Conservation (phyloP, 306 rosid genomes). For the Casuarina cunninghamiana region DNA sequence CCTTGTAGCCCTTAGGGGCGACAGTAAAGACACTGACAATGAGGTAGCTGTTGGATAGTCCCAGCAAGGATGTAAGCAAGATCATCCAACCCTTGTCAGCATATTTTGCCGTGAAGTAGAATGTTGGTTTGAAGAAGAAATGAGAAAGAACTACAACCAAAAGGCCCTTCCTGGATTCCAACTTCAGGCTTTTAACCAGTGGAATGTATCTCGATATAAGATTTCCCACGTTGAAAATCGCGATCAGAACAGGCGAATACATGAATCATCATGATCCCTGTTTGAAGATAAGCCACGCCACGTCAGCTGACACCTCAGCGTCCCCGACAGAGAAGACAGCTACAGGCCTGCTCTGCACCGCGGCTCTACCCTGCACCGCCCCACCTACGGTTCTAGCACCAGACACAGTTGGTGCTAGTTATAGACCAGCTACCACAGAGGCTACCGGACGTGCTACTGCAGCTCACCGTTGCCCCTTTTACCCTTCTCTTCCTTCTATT, state of each 20-base stretch:
- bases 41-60: slow-evolving; percentile 76
- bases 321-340: no score
- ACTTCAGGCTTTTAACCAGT: slow-evolving; percentile 48
- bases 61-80: slow-evolving; percentile 61
- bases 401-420: no score
- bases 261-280: slow-evolving; percentile 35
- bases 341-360: no score
- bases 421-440: no score
- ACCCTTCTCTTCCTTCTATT: no score
- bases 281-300: no score
- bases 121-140: slow-evolving; percentile 68
- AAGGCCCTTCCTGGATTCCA: slow-evolving; percentile 72
- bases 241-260: slow-evolving; percentile 71
- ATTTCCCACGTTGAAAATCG: slow-evolving; percentile 64
- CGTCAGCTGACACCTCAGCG: no score
- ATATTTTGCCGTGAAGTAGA: slow-evolving; percentile 77
- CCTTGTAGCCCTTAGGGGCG: slow-evolving; percentile 83
- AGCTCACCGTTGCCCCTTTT: no score
- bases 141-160: slow-evolving; percentile 42
- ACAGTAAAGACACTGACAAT: slow-evolving; percentile 73
- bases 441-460: no score
- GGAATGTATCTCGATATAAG: slow-evolving; percentile 69
- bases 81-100: slow-evolving; percentile 92
- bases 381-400: no score
- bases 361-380: no score